Conservation (phyloP, 805 yeast species). For the Wickerhamiella slavikovae region DNA sequence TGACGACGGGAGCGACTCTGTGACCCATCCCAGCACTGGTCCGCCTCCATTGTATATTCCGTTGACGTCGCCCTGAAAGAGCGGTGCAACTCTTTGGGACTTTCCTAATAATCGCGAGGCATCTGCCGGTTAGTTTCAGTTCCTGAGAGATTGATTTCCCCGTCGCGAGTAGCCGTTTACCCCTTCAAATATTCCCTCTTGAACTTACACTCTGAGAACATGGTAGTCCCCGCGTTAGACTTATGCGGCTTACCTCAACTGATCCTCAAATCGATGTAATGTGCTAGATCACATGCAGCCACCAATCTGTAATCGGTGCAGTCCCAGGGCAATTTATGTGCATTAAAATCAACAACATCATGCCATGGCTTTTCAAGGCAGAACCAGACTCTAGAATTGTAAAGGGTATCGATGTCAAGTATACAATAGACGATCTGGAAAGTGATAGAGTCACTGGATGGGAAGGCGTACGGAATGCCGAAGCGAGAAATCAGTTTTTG, state of each 20-base stretch:
- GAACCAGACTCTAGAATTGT: slow-evolving; percentile 33
- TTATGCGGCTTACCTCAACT: too few relatives aligned
- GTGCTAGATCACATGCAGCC: too few relatives aligned
- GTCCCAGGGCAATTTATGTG: too few relatives aligned
- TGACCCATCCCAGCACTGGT: slow-evolving; percentile 9
- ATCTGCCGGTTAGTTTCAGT: slow-evolving; percentile 9
- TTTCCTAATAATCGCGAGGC: slow-evolving; percentile 19
- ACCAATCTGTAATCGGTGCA: too few relatives aligned
- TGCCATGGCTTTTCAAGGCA: slow-evolving; percentile 32
- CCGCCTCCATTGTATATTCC: slow-evolving; percentile 8
- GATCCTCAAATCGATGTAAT: too few relatives aligned
- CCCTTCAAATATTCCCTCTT: background rate
- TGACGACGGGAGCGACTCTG: slow-evolving; percentile 4
- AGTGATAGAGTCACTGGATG: slow-evolving; percentile 25
- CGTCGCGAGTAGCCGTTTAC: too few relatives aligned
- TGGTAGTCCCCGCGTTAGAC: too few relatives aligned
- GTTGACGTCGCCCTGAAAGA: slow-evolving; percentile 9
- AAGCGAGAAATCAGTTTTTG: slow-evolving; percentile 31
- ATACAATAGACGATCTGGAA: slow-evolving; percentile 25
- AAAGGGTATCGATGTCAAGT: slow-evolving; percentile 28
- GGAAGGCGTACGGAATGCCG: slow-evolving; percentile 41
- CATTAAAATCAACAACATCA: background rate
- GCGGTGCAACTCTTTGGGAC: slow-evolving; percentile 16
- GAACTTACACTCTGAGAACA: slow-evolving; percentile 5
- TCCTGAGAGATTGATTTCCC: background rate